phyloP scores from a whole-genome alignment of 2,329 filamentous ascomycete genomes.

The Aspergillus sp. region DNA sequence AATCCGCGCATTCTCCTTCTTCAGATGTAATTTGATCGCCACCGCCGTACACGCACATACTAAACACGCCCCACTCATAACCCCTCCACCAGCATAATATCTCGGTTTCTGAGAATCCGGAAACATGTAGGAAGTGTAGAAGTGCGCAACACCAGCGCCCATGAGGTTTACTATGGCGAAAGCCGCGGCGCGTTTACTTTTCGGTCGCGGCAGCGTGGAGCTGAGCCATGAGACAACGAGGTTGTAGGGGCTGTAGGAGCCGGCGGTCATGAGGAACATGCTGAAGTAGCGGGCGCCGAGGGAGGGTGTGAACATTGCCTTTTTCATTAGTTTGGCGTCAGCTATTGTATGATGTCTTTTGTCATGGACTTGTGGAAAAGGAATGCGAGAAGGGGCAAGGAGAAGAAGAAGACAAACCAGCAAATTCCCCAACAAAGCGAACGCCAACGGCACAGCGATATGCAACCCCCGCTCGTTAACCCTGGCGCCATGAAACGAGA shows the following conservation, averaged over 20 bases:
- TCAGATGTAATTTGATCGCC: too few species aligned
- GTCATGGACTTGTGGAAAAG: not conserved
- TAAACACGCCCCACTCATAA: too few species aligned
- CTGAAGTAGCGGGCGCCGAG: slow-evolving; percentile 21
- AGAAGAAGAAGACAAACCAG: slow-evolving; percentile 17
- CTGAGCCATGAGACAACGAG: slow-evolving; percentile 42
- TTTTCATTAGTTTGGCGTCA: too few species aligned
- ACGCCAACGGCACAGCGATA: slow-evolving; percentile 13
- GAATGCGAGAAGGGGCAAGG: slow-evolving; percentile 14
- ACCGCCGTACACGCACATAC: too few species aligned
- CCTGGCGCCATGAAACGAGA: too few species aligned
- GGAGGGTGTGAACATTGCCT: slow-evolving; percentile 10
- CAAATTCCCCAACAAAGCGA: slow-evolving; percentile 5
- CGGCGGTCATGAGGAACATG: slow-evolving; percentile 25
- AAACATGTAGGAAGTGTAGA: slow-evolving; percentile 35
- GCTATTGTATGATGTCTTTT: too few species aligned
- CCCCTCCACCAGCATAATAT: too few species aligned
- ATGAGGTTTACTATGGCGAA: slow-evolving; percentile 40
- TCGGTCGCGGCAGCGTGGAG: slow-evolving; percentile 37
- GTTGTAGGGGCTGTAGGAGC: slow-evolving; percentile 30
- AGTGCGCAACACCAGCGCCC: slow-evolving; percentile 31
- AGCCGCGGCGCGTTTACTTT: slow-evolving; percentile 41
- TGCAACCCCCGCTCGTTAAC: slow-evolving; percentile 24
- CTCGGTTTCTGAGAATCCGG: slow-evolving; percentile 7
- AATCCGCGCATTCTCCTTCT: too few species aligned